phyloP scores from a whole-genome alignment of 1,139 yeast genomes.

The Neolecta irregularis region DNA sequence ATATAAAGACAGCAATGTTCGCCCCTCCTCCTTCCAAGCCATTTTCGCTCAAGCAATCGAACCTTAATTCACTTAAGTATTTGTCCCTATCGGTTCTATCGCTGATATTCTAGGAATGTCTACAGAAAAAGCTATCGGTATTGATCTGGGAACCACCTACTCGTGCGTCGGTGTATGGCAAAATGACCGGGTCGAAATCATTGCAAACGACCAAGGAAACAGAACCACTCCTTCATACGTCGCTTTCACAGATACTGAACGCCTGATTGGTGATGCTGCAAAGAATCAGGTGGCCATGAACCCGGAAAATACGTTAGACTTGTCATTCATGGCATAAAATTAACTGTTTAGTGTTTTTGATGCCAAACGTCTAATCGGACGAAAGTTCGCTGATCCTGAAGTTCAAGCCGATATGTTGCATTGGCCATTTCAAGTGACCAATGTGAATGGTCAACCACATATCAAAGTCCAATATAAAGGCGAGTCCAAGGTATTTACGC shows the following conservation, averaged over 20 bases:
- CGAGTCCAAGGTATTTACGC: conserved; percentile 83
- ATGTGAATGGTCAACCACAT: conserved; percentile 73
- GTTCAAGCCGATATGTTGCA: conserved; percentile 88
- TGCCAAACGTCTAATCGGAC: conserved; percentile 93
- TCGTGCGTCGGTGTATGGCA: conserved; percentile 70
- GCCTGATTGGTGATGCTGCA: conserved; percentile 97
- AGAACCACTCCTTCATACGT: conserved; percentile 95
- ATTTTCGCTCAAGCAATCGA: too few species aligned
- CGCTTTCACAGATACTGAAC: conserved; percentile 90
- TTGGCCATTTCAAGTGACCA: conserved; percentile 89
- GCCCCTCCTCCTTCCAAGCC: too few species aligned
- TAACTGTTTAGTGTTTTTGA: too few species aligned
- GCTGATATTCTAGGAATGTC: too few species aligned
- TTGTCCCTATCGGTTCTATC: too few species aligned
- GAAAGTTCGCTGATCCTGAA: conserved; percentile 73
- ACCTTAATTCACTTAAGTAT: too few species aligned
- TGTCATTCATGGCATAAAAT: too few species aligned
- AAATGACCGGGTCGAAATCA: conserved; percentile 78
- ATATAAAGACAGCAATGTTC: too few species aligned
- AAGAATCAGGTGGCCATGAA: conserved; percentile 96
- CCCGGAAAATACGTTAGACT: conserved; percentile 89
- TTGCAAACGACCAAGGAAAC: conserved; percentile 91
- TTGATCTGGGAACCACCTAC: conserved; percentile 80
- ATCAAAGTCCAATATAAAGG: conserved; percentile 88
- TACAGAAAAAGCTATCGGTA: too few species aligned